Evolutionary conservation across 495 filamentous ascomycete species (phyloP).

Genomic region (Aspergillus biplanus): DNA sequence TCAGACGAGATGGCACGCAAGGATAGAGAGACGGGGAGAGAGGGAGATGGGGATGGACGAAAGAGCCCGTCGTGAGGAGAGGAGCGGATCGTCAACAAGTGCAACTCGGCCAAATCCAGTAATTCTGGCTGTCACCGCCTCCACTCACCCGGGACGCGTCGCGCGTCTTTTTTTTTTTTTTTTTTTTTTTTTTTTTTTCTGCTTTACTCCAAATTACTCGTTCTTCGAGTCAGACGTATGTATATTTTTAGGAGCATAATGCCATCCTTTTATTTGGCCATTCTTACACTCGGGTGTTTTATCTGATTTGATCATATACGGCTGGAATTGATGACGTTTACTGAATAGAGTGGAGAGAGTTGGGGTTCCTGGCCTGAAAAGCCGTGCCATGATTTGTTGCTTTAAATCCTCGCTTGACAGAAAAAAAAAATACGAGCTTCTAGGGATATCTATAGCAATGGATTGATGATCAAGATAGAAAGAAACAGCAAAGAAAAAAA

Average conservation of each 20-base stretch:
- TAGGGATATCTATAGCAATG: too few relatives aligned
- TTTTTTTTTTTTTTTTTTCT: not conserved
- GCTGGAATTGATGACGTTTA: too few relatives aligned
- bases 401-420: too few relatives aligned
- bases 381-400: too few relatives aligned
- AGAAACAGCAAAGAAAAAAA: constrained; percentile 6
- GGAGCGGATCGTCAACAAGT: constrained; percentile 9
- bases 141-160: constrained; percentile 25
- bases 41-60: constrained; percentile 12
- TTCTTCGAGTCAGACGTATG: not conserved
- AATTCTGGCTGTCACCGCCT: constrained; percentile 21
- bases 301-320: too few relatives aligned
- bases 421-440: too few relatives aligned
- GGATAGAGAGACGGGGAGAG: not conserved
- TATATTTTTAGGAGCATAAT: too few relatives aligned
- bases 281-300: too few relatives aligned
- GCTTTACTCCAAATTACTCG: not conserved
- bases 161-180: constrained; percentile 18
- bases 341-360: too few relatives aligned
- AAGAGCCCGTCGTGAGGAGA: not conserved
- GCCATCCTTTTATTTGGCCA: too few relatives aligned
- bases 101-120: constrained; percentile 1
- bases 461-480: not conserved
- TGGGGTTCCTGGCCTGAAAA: too few relatives aligned
- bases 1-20: not conserved